Base-by-base conservation (phyloP, 495 filamentous ascomycete genomes). In the Penicillium desertorum region DNA sequence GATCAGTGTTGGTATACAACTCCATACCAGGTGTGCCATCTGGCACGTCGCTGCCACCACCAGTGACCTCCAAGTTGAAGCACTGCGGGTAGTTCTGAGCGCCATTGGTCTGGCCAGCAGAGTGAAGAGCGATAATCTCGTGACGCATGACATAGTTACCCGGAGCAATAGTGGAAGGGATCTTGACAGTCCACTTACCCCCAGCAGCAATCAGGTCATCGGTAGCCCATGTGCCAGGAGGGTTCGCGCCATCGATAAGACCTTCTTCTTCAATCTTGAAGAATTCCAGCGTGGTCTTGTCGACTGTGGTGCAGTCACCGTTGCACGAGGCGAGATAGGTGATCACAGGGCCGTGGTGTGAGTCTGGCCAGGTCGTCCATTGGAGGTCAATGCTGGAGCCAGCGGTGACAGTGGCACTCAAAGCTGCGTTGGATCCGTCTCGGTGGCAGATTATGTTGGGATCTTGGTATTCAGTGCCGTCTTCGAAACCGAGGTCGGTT, bases 1-100 rank as follows among this genome's bases (percentile, higher is more conserved):
- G 71, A 65, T 88, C 84, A 22, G 68, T 75, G 11, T 79, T 62
- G 3, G 60, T 77, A 68, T 90, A 90, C 10, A 89, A 76, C 16
- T 73, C 67, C 5, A 81, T 82, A 8, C 82, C 87, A 4, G 76
- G 56, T 1, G 80, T 79, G 19, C 86, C 87, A 8, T 67, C 60
- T 4, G 86, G 86, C 0, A 62, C 62, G 54, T 74, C 78, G 51
- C 76, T 78, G 8, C 86, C 89, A 37, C 71, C 64, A 37, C 88
- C 86, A 6, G 82, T 84, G 51, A 92, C 73, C 56, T 84, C 75
- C 46, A 91, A 69, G 75, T 89, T 91, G 68, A 90, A 73, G 72
- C 89, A 92, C 63, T 88, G 80, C 5, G 86, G 86, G 58, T 92
- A 92, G 62, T 83, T 82, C 80, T 92, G 88, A 0, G 88, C 86